Evolutionary conservation across 495 filamentous ascomycete genomes (phyloP).

Genomic region (Sabuloglossum arenarium): DNA sequence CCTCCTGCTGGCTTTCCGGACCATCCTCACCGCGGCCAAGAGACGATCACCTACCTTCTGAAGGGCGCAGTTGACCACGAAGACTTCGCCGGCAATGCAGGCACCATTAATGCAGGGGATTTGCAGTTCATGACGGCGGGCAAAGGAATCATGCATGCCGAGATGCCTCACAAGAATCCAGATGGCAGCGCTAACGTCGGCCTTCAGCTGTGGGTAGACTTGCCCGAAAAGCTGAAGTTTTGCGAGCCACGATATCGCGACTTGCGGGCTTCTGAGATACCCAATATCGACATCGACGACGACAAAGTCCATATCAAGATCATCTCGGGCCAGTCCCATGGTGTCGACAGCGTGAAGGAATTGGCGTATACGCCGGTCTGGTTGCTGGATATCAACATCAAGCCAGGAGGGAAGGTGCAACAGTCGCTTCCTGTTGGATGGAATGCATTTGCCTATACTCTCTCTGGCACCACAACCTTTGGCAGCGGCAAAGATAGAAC

Average conservation of each 20-base stretch:
- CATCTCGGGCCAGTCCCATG: conserved; percentile 65
- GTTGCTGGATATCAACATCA: conserved; percentile 70
- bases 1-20: conserved; percentile 78
- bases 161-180: conserved; percentile 71
- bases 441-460: conserved; percentile 78
- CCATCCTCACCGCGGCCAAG: conserved; percentile 56
- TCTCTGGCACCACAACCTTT: conserved; percentile 50
- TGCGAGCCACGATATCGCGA: conserved; percentile 90
- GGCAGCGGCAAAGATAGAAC: conserved; percentile 33
- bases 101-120: conserved; percentile 68
- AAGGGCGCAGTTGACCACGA: conserved; percentile 78
- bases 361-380: conserved; percentile 91
- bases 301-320: conserved; percentile 67
- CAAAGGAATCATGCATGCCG: conserved; percentile 80
- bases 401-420: conserved; percentile 50
- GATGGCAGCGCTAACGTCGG: conserved; percentile 69
- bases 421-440: conserved; percentile 63
- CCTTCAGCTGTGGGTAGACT: conserved; percentile 87
- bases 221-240: conserved; percentile 59
- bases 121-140: conserved; percentile 98
- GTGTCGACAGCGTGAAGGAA: conserved; percentile 69
- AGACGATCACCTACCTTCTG: conserved; percentile 85
- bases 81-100: conserved; percentile 79
- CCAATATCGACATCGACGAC: conserved; percentile 41
- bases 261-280: conserved; percentile 55